phyloP scores from a whole-genome alignment of 1,139 yeast genomes.

The Diutina catenulata region DNA sequence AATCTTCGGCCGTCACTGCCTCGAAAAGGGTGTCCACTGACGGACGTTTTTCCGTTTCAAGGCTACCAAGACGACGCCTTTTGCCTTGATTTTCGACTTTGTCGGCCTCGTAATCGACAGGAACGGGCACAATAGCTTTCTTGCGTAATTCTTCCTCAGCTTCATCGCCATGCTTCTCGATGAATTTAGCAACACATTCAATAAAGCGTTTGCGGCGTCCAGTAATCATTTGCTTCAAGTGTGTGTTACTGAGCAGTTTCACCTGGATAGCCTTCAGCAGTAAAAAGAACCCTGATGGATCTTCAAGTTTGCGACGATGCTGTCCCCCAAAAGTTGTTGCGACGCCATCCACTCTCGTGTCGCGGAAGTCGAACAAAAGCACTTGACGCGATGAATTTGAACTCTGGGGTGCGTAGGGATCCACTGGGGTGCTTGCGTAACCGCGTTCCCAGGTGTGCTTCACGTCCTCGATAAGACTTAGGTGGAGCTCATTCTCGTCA shows the following conservation, averaged over 20 bases:
- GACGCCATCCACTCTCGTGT: conserved; percentile 40
- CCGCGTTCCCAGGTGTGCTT: conserved; percentile 32
- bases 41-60: conserved; percentile 12
- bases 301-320: conserved; percentile 5
- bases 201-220: conserved; percentile 47
- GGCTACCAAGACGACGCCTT: conserved; percentile 5
- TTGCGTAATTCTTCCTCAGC: conserved; percentile 29
- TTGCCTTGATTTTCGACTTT: conserved; percentile 25
- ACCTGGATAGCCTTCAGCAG: conserved; percentile 14
- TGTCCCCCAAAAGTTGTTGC: conserved; percentile 13
- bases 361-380: conserved; percentile 67
- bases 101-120: conserved; percentile 15
- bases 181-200: conserved; percentile 28
- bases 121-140: conserved; percentile 11
- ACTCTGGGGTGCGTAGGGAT: conserved; percentile 16
- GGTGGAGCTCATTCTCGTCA: conserved; percentile 52
- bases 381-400: conserved; percentile 30
- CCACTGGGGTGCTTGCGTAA: conserved; percentile 29
- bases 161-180: conserved; percentile 16
- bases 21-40: conserved; percentile 28
- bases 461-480: conserved; percentile 22
- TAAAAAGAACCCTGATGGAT: conserved; percentile 15
- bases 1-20: conserved; percentile 29
- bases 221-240: conserved; percentile 45
- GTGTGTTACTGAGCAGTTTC: conserved; percentile 18